Evolutionary conservation across 1,284 basidiomycete genomes (phyloP), one percentile per base, ranked within the genome.

Genomic region (Sanguinoderma infundibulare): DNA sequence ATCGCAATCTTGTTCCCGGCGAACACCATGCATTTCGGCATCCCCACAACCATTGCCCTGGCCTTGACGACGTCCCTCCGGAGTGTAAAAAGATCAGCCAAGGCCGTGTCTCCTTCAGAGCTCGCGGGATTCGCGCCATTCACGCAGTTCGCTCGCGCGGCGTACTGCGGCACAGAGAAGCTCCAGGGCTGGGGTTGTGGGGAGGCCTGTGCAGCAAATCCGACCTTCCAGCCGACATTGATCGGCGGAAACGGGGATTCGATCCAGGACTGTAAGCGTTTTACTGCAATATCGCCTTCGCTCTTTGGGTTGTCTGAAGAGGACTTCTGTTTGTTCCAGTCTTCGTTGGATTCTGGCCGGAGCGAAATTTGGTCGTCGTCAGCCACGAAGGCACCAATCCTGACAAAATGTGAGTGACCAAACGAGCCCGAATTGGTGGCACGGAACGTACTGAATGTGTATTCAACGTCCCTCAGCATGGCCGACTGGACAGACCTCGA

Each of bases 301-400:
- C 28, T 40, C 5, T 22, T 20, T 34, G 8, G 7, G 15, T 7
- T 7, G 30, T 4, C 22, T 7, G 35, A 35, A 53, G 28, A 51
- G 9, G 2, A 1, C 34, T n/a, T n/a, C 62, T 34, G 6, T 54
- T 32, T 35, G 30, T 39, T 34, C 7, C 46, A 82, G 80, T 74
- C 65, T 83, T 77, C 63, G 79, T 83, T 30, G 81, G 81, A 17
- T 83, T 78, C 62, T 81, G 79, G 74, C 78, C 80, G 0, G 63
- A 71, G 9, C 72, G 79, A 50, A 77, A 81, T 42, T 75, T 78
- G 14, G 77, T 84, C 15, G 79, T 85, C 6, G 80, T 85, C 14
- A 75, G 77, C 0, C 82, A 85, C 63, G 71, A 86, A 65, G 83
- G 84, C 24, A 84, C 83, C 1, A 82, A 85, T 65, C 80, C 82